These are phyloP conservation scores for Chenopodium formosanum DNA, from an alignment of 148 eudicot genomes.

Conservation along the genomic window DNA sequence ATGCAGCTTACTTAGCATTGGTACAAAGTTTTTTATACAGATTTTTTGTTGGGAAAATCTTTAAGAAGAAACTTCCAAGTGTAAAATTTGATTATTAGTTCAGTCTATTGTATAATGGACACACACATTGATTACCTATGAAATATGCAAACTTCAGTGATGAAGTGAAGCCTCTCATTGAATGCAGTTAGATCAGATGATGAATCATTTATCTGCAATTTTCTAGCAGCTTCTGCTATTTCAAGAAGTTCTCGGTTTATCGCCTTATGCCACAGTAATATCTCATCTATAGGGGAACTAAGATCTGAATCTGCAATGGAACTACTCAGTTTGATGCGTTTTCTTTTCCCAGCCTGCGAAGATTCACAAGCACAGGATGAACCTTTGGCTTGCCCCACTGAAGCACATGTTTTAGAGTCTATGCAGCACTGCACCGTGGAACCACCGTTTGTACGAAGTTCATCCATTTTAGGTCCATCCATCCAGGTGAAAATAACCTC, in stretches of 20 bases:
- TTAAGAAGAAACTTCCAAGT: too few relatives aligned
- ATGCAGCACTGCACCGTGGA: constrained; percentile 30
- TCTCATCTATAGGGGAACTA: constrained; percentile 77
- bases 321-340: constrained; percentile 36
- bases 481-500: constrained; percentile 94
- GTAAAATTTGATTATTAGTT: too few relatives aligned
- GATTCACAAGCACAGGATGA: constrained; percentile 57
- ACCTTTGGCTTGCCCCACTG: constrained; percentile 33
- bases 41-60: too few relatives aligned
- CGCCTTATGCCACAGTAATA: constrained; percentile 90
- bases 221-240: constrained; percentile 87
- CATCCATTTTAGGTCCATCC: constrained; percentile 59
- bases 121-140: constrained; percentile 57
- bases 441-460: constrained; percentile 36
- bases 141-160: constrained; percentile 97
- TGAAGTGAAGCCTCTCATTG: constrained; percentile 83
- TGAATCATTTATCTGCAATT: constrained; percentile 62
- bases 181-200: constrained; percentile 76
- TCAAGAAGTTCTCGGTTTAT: constrained; percentile 75
- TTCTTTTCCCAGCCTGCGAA: constrained; percentile 48
- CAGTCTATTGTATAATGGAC: too few relatives aligned
- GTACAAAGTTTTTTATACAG: not conserved
- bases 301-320: constrained; percentile 35
- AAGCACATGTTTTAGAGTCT: constrained; percentile 36
- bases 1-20: not conserved